These are phyloP conservation scores for Aquilaria yunnanensis DNA, from an alignment of 345 rosid genomes.

Conservation along the genomic window DNA sequence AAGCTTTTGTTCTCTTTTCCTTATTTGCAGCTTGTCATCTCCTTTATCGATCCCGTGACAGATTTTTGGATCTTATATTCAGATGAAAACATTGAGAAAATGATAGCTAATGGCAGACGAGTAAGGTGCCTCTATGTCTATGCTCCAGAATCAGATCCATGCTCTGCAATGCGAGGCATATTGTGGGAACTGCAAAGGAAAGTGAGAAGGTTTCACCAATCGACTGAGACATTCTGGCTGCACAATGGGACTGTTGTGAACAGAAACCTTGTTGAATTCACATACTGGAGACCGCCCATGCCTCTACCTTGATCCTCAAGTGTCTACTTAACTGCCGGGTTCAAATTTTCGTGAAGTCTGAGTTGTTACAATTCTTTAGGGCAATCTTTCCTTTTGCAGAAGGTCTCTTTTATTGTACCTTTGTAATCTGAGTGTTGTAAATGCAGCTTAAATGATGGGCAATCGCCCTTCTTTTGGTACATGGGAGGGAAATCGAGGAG, in stretches of 20 bases:
- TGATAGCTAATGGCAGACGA: slow-evolving; percentile 66
- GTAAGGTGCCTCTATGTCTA: slow-evolving; percentile 82
- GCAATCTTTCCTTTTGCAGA: neutral
- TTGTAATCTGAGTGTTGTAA: slow-evolving; percentile 2
- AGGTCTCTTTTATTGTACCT: neutral
- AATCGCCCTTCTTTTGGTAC: too few species aligned
- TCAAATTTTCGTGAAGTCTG: neutral
- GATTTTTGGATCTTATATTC: slow-evolving; percentile 13
- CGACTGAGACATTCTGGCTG: slow-evolving; percentile 93
- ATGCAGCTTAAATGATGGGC: neutral
- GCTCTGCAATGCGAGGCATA: slow-evolving; percentile 80
- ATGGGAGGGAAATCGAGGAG: too few species aligned
- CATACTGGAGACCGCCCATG: slow-evolving; percentile 74
- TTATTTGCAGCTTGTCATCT: neutral
- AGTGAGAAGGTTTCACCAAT: slow-evolving; percentile 85
- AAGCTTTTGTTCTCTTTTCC: slow-evolving; percentile 4
- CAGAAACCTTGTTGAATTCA: slow-evolving; percentile 59
- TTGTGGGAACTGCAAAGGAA: slow-evolving; percentile 95
- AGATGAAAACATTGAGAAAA: slow-evolving; percentile 58
- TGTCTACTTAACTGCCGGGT: slow-evolving; percentile 12
- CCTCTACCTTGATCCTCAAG: slow-evolving; percentile 46
- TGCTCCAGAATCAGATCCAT: slow-evolving; percentile 50
- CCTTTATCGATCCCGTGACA: neutral
- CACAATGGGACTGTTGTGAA: slow-evolving; percentile 70
- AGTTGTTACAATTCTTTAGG: neutral